Evolutionary conservation across 495 filamentous ascomycete genomes (phyloP).

Genomic region (Neurospora africana): DNA sequence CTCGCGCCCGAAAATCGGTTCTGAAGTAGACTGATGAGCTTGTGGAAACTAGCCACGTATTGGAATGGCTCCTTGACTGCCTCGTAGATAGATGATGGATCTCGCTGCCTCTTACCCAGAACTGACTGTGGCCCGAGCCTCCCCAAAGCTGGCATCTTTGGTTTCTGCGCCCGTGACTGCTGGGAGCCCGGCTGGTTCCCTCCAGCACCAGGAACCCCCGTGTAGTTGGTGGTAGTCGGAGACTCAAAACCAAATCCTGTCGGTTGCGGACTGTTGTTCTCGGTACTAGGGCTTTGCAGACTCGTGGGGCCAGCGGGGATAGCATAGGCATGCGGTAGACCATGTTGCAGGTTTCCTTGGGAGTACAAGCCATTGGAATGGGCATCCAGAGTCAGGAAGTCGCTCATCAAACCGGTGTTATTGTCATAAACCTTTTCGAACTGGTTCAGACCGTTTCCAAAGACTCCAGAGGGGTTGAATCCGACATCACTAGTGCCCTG

Average conservation of each 20-base stretch:
- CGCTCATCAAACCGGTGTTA: conserved; percentile 22
- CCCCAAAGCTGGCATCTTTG: conserved; percentile 29
- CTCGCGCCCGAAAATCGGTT: conserved; percentile 61
- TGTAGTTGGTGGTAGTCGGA: conserved; percentile 32
- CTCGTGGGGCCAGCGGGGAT: conserved; percentile 38
- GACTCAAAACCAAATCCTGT: conserved; percentile 36
- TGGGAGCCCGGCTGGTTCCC: conserved; percentile 17
- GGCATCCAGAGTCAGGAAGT: conserved; percentile 32
- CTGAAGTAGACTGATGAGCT: conserved; percentile 69
- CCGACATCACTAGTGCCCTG: conserved; percentile 27
- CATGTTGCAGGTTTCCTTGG: conserved; percentile 40
- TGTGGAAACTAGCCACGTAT: conserved; percentile 84
- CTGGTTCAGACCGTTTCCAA: conserved; percentile 31
- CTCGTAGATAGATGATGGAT: conserved; percentile 79
- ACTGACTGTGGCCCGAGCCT: conserved; percentile 37
- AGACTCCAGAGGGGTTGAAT: conserved; percentile 33
- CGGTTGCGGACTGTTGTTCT: conserved; percentile 39
- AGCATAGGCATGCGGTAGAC: conserved; percentile 40
- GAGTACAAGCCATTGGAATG: conserved; percentile 29
- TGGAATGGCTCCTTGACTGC: conserved; percentile 82
- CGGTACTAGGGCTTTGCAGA: conserved; percentile 38
- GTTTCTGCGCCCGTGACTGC: conserved; percentile 20
- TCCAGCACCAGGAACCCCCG: conserved; percentile 11
- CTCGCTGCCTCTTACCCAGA: conserved; percentile 43
- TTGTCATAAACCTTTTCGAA: conserved; percentile 35